Base-by-base conservation (phyloP, 2,329 filamentous ascomycete genomes). In the Clarireedia homoeocarpa region DNA sequence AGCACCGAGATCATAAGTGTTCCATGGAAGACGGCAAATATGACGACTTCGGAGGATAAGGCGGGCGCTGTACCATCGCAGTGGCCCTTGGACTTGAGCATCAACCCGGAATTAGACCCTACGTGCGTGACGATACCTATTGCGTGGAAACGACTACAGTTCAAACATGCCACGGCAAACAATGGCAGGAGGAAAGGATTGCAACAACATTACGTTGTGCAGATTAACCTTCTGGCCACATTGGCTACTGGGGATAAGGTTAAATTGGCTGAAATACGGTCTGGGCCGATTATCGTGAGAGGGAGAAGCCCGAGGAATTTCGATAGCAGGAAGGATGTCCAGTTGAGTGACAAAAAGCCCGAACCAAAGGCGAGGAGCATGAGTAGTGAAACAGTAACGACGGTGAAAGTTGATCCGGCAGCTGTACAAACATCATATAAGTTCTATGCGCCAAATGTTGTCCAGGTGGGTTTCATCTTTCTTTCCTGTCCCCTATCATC, bases 141-240 rank as follows among this genome's bases (percentile, higher is more conserved):
- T 53, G 86, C 89, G 36, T 97, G 92, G 92, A 96, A 96, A 71
- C 79, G 92, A 53, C 74, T 97, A 57, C 92, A 97, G 71, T 97
- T 97, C 71, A 89, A 95, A 66, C 94, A 96, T 64, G 92, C 92
- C 2, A 97, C 92, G 0, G 92, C 92, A 51, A 97, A 97, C 70
- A 97, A 97, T 68, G 92, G 92, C 12, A 83, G 92, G 53, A 82
- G 92, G 63, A 96, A 96, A 72, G 92, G 95, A 61, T 75, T 96
- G 48, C 92, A 97, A 69, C 92, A 97, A 71, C 91, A 96, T 70
- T 97, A 96, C 69, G 81, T 95, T 1, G 88, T 97, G 48, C 85
- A 89, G 59, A 84, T 97, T 57, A 91, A 86, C 70, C 79, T 96
- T 9, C 75, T 94, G 39, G 91, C 88, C 20, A 92, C 88, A 53